Conservation (phyloP, 768 basidiomycete genomes). For the Psilocybe cyanescens region DNA sequence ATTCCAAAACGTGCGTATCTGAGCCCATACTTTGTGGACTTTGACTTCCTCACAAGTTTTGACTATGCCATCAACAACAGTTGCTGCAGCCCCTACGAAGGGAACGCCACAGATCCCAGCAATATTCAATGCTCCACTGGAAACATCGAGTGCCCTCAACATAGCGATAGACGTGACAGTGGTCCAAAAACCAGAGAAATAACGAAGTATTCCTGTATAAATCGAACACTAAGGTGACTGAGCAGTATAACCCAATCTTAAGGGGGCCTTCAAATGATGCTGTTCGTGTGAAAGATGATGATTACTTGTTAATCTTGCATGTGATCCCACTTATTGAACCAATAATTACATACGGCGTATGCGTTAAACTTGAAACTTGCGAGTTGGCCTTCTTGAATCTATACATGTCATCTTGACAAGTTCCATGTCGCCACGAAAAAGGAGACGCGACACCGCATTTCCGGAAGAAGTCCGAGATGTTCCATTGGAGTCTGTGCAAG, state of each 20-base stretch:
- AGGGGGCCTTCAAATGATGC: background rate
- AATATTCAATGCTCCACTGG: slow-evolving; percentile 39
- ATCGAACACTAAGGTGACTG: no score
- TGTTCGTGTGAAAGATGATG: background rate
- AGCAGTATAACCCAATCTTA: no score
- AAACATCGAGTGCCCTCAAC: slow-evolving; percentile 24
- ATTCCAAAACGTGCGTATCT: background rate
- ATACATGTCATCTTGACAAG: slow-evolving; percentile 1
- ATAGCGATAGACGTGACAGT: slow-evolving; percentile 7
- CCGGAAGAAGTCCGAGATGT: slow-evolving; percentile 29
- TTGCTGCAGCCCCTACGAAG: slow-evolving; percentile 45
- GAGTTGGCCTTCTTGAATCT: slow-evolving; percentile 1
- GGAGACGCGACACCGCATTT: slow-evolving; percentile 49
- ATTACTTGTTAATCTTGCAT: no score
- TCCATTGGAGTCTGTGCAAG: slow-evolving; percentile 26
- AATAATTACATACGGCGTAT: no score
- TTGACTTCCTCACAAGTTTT: slow-evolving; percentile 47
- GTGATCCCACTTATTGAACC: background rate
- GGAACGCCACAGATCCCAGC: slow-evolving; percentile 51
- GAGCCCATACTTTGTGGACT: slow-evolving; percentile 48
- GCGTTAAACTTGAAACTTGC: background rate
- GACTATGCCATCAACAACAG: slow-evolving; percentile 48
- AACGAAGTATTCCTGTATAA: no score
- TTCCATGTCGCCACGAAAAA: slow-evolving; percentile 46
- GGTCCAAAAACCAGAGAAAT: background rate